Evolutionary conservation across 495 filamentous ascomycete genomes (phyloP), one percentile per base, ranked within the genome.

Genomic region (Podospora fimiseda): DNA sequence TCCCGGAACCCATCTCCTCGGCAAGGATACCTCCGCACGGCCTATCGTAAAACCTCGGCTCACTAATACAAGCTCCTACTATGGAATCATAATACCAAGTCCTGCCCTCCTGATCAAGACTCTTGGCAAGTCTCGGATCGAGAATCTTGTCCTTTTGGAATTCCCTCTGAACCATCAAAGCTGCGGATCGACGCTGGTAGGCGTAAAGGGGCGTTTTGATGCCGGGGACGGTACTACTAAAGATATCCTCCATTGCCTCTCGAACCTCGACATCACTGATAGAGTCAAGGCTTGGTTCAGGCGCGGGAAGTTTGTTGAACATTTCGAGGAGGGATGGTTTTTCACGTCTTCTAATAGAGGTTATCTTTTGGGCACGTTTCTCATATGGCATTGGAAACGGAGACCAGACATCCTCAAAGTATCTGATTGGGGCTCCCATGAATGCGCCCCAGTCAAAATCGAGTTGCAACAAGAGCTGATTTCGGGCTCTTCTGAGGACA

Each of bases 111-210:
- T 88, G 89, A 42, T 84, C 80, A 3, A 61, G 53, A 18, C 74
- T 70, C 2, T 65, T 55, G 46, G 79, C 74, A 5, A 95, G 70
- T 5, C 91, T 80, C 9, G 91, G 88, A 70, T 96, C 91, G 13
- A 88, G 67, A 41, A 81, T 74, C 45, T 76, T 74, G 9, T 72
- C 70, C 3, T 87, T 81, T 22, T 84, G 76, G 9, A 76, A 66
- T 65, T 97, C 92, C 43, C 86, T 81, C 59, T 95, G 87, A 19
- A 95, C 66, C 90, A 97, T 96, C 27, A 83, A 63, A 7, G 89
- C 89, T 9, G 87, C 89, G 0, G 89, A 90, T 42, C 86, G 80
- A 47, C 85, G 77, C 69, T 97, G 92, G 61, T 94, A 93, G 0
- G 78, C 72, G 65, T 91, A 88, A 1, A 95, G 71, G 1, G 65